Evolutionary conservation across 139 green algal genomes (phyloP), one percentile per base, ranked within the genome.

Genomic region (Haematococcus lacustris): DNA sequence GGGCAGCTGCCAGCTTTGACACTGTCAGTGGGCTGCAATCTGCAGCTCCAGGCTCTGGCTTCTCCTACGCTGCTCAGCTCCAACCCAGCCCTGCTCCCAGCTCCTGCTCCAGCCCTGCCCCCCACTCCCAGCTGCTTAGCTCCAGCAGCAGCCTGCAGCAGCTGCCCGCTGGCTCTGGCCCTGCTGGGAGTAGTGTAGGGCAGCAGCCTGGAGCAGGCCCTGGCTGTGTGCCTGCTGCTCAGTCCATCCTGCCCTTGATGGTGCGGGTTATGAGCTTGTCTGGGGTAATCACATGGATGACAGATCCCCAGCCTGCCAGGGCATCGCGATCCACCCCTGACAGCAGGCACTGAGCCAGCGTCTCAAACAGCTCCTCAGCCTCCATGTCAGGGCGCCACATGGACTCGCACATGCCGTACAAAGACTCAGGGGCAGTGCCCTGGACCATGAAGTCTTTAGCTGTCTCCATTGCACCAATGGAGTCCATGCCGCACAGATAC

Each of bases 331-430:
- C 91, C 17, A 94, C 85, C 50, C 94, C 96, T 1, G 86, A 85
- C 4, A 98, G 78, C 73, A 99, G 72, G 75, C 91, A 96, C 79
- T 98, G 91, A 7, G 88, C 84, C 17, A 96, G 81, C 34, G 89
- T 92, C 86, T 99, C 94, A 80, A 99, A 99, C 62, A 99, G 85
- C 81, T 98, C 94, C 68, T 99, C 96, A 6, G 94, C 68, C 28
- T 88, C 88, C 86, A 99, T 86, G 79, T 95, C 86, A 43, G 90
- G 88, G 41, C 82, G 76, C 85, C 90, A 98, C 76, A 98, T 92
- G 26, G 84, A 93, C 82, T 99, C 96, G 82, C 94, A 98, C 80
- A 97, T 95, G 78, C 96, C 96, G 62, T 93, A 93, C 73, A 99
- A 81, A 3, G 90, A 95, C 75, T 98, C 94, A 9, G 67, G 67